Conservation (phyloP, 2,329 filamentous ascomycete species). For the Berkeleyomyces rouxiae region DNA sequence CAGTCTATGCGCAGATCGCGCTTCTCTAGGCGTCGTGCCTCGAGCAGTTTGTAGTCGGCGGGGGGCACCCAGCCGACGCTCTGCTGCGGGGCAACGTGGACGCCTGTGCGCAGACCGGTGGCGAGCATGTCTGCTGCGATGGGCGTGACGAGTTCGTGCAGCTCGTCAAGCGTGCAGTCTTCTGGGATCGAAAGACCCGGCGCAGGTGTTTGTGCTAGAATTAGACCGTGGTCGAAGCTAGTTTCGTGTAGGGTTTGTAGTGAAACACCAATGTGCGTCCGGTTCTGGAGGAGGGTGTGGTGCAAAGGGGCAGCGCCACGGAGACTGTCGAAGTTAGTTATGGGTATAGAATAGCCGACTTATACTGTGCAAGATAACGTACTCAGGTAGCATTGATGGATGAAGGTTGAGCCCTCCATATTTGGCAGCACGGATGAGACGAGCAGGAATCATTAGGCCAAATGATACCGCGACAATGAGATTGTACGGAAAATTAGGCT, state of each 20-base stretch:
- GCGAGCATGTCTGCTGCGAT: constrained; percentile 58
- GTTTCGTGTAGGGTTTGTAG: constrained; percentile 70
- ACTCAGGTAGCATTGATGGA: constrained; percentile 79
- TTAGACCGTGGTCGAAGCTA: constrained; percentile 60
- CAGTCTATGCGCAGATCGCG: constrained; percentile 48
- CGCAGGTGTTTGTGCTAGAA: constrained; percentile 52
- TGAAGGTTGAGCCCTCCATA: constrained; percentile 91
- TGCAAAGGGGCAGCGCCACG: constrained; percentile 77
- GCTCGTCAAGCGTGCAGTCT: constrained; percentile 26
- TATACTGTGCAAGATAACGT: constrained; percentile 17
- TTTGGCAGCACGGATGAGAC: constrained; percentile 50
- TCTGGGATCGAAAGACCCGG: constrained; percentile 38
- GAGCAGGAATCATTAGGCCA: constrained; percentile 68
- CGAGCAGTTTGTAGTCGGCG: constrained; percentile 15
- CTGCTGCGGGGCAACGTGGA: constrained; percentile 46
- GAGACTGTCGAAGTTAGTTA: constrained; percentile 33
- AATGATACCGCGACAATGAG: constrained; percentile 88
- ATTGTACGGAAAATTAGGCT: constrained; percentile 49
- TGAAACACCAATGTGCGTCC: constrained; percentile 52
- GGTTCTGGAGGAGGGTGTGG: constrained; percentile 54
- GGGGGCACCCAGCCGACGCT: constrained; percentile 12
- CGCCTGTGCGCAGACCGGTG: constrained; percentile 39
- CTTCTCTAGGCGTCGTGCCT: constrained; percentile 59
- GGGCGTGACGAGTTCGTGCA: constrained; percentile 36
- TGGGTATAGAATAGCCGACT: not conserved